Percentiles rank a stretch among this genome's conserved stretches.
phyloP scores from a whole-genome alignment of 148 eudicot genomes.

The Gaultheria prostrata region DNA sequence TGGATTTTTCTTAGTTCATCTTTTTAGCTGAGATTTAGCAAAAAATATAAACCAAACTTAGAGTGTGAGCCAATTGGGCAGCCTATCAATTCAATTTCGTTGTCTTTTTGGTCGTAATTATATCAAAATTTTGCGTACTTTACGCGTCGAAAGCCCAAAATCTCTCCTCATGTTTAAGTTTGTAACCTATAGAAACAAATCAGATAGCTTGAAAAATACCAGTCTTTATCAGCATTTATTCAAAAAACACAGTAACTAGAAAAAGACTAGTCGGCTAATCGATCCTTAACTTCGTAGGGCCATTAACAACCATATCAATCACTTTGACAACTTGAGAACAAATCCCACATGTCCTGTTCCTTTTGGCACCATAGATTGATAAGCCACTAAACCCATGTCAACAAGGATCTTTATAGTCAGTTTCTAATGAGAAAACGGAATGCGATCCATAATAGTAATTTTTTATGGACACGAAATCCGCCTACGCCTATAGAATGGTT shows the following conservation, averaged over 20 bases:
- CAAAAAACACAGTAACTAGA: neutral
- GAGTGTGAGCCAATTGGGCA: too few species aligned
- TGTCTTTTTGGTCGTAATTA: neutral
- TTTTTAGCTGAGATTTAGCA: too few species aligned
- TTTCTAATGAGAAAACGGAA: neutral
- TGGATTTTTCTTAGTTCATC: too few species aligned
- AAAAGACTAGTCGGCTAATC: slow-evolving; percentile 13
- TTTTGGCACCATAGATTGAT: neutral
- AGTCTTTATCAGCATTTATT: neutral
- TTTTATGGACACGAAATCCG: neutral
- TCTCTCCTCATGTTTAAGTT: neutral
- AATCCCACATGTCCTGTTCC: slow-evolving; percentile 6
- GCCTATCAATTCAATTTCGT: too few species aligned
- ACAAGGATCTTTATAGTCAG: neutral
- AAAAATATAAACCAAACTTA: too few species aligned
- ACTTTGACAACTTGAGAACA: slow-evolving; percentile 15
- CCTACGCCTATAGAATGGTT: too few species aligned
- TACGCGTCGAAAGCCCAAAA: neutral
- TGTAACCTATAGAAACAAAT: neutral
- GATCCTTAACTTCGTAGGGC: slow-evolving; percentile 19
- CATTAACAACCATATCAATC: neutral
- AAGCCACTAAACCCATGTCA: neutral
- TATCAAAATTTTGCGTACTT: neutral
- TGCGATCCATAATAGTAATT: neutral
- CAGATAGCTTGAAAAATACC: neutral